These are phyloP conservation scores for Aspergillus sclerotiicarbonarius DNA, from an alignment of 495 filamentous ascomycete genomes.

Conservation along the genomic window DNA sequence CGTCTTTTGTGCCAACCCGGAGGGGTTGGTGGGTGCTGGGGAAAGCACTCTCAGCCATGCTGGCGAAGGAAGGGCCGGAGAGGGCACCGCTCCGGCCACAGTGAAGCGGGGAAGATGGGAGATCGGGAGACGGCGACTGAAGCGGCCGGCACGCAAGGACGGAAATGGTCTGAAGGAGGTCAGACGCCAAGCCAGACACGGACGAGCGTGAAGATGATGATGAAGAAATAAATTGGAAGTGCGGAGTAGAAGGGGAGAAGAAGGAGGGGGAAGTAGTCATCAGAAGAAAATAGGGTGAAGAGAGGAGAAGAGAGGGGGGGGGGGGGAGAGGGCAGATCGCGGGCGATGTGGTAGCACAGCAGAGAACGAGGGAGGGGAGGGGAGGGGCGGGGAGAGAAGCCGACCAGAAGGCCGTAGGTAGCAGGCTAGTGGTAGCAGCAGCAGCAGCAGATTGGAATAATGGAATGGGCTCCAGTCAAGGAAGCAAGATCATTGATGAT, in stretches of 20 bases:
- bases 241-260: not conserved
- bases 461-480: not conserved
- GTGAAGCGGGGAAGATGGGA: constrained; percentile 22
- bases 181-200: constrained; percentile 8
- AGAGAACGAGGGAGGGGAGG: constrained; percentile 13
- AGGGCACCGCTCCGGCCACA: constrained; percentile 33
- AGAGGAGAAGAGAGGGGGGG: constrained; percentile 6
- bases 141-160: constrained; percentile 10
- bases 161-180: constrained; percentile 15
- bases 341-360: constrained; percentile 11
- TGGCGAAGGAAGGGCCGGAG: constrained; percentile 29
- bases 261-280: constrained; percentile 12
- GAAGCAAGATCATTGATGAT: constrained; percentile 3
- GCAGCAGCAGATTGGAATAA: not conserved
- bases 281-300: not conserved
- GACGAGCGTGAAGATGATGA: constrained; percentile 4
- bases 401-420: constrained; percentile 13
- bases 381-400: constrained; percentile 28
- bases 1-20: constrained; percentile 29
- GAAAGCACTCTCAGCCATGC: constrained; percentile 55
- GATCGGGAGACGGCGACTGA: constrained; percentile 15
- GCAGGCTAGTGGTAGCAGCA: not conserved
- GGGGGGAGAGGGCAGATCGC: constrained; percentile 2
- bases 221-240: not conserved
- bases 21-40: constrained; percentile 59